Percentiles rank a stretch among this genome's conserved stretches.
Evolutionary conservation across 805 yeast species (phyloP).

Genomic region (Cyberlindnera veronae): DNA sequence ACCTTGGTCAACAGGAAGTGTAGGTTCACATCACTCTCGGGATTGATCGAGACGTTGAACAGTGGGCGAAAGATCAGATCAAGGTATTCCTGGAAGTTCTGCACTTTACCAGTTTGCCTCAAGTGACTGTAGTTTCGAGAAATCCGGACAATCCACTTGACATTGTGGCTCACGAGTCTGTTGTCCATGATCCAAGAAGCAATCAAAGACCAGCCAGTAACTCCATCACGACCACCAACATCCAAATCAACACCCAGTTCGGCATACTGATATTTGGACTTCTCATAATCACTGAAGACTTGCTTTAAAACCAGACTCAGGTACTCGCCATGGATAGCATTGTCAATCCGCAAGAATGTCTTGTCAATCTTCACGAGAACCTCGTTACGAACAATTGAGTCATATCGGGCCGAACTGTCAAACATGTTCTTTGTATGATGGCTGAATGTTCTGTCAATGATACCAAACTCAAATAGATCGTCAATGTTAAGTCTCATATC

Average conservation of each 20-base stretch:
- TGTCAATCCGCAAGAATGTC: slow-evolving; percentile 35
- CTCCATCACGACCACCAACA: slow-evolving; percentile 15
- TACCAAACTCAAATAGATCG: slow-evolving; percentile 28
- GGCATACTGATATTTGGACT: slow-evolving; percentile 36
- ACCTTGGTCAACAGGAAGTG: slow-evolving; percentile 32
- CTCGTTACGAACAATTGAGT: slow-evolving; percentile 25
- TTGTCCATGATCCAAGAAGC: slow-evolving; percentile 35
- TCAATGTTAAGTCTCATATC: slow-evolving; percentile 28
- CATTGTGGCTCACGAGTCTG: slow-evolving; percentile 36
- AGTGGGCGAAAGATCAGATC: slow-evolving; percentile 33
- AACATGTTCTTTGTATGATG: slow-evolving; percentile 25
- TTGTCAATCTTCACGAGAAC: slow-evolving; percentile 30
- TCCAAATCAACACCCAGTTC: slow-evolving; percentile 35
- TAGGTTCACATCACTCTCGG: slow-evolving; percentile 24
- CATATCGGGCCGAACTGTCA: slow-evolving; percentile 20
- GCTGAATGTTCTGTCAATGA: slow-evolving; percentile 24
- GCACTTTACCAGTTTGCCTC: slow-evolving; percentile 20
- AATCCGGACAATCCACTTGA: slow-evolving; percentile 37
- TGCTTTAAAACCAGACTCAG: slow-evolving; percentile 33
- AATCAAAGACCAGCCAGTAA: slow-evolving; percentile 30
- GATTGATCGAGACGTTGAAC: slow-evolving; percentile 27
- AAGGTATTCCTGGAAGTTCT: slow-evolving; percentile 31
- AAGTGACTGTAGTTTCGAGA: slow-evolving; percentile 31
- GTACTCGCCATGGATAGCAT: slow-evolving; percentile 36
- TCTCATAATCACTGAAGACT: slow-evolving; percentile 33